Conservation (phyloP, 2,329 filamentous ascomycete genomes). For the Talaromyces verruculosus region DNA sequence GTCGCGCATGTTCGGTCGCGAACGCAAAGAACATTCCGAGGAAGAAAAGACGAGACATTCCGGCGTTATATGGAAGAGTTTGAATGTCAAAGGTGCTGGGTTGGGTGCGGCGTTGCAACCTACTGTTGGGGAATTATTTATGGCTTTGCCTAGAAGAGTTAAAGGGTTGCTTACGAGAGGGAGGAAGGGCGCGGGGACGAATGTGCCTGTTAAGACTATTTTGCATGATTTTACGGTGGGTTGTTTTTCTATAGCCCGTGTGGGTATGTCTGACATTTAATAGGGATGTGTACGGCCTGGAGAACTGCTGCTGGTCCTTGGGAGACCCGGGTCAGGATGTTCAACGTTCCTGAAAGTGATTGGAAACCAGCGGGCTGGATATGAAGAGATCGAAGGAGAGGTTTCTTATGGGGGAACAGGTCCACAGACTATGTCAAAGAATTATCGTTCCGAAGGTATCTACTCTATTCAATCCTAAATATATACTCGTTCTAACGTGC, state of each 20-base stretch:
- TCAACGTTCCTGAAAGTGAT: constrained; percentile 84
- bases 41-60: constrained; percentile 69
- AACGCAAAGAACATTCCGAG: constrained; percentile 64
- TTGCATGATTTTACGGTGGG: constrained; percentile 60
- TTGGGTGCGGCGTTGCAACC: constrained; percentile 63
- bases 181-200: constrained; percentile 35
- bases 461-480: neutral
- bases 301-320: constrained; percentile 43
- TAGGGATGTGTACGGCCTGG: constrained; percentile 44
- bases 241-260: neutral
- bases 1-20: constrained; percentile 68
- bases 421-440: constrained; percentile 52
- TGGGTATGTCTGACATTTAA: constrained; percentile 1
- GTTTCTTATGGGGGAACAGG: constrained; percentile 58
- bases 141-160: constrained; percentile 50
- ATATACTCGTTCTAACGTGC: neutral
- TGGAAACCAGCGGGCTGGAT: constrained; percentile 65
- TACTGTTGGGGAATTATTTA: constrained; percentile 57
- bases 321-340: constrained; percentile 49
- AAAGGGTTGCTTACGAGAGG: constrained; percentile 45
- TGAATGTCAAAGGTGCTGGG: constrained; percentile 70
- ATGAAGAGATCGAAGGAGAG: constrained; percentile 57
- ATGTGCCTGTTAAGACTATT: constrained; percentile 61
- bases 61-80: constrained; percentile 67
- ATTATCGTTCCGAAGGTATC: constrained; percentile 46